These are phyloP conservation scores for Leccinum subrobustum DNA, from an alignment of 1,284 basidiomycete genomes.

Conservation along the genomic window DNA sequence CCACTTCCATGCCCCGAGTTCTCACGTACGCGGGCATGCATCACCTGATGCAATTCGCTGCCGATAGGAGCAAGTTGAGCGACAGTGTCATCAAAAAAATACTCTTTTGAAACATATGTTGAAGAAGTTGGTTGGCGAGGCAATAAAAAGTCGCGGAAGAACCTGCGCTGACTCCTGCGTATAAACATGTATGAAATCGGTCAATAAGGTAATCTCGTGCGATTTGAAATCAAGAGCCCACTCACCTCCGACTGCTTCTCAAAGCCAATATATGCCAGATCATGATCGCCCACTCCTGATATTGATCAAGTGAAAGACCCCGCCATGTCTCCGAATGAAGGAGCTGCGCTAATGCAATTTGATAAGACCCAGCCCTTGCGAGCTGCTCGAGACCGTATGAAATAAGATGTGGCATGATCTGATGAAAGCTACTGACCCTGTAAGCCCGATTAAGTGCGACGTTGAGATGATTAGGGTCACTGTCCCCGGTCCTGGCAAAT, in stretches of 20 bases:
- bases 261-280: constrained; percentile 74
- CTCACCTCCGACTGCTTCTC: constrained; percentile 65
- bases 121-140: constrained; percentile 55
- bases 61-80: constrained; percentile 50
- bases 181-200: constrained; percentile 7
- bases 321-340: constrained; percentile 70
- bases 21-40: constrained; percentile 56
- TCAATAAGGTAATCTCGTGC: constrained; percentile 23
- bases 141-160: constrained; percentile 63
- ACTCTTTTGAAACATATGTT: constrained; percentile 49
- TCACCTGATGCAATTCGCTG: constrained; percentile 59
- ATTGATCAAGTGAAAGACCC: constrained; percentile 60
- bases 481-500: constrained; percentile 55
- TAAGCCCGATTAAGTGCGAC: constrained; percentile 64
- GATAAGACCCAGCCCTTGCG: constrained; percentile 67
- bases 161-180: constrained; percentile 56
- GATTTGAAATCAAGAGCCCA: constrained; percentile 14
- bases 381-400: constrained; percentile 42
- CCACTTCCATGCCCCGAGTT: constrained; percentile 1
- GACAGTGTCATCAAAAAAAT: constrained; percentile 41
- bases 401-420: constrained; percentile 12
- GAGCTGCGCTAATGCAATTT: constrained; percentile 58
- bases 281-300: constrained; percentile 65
- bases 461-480: constrained; percentile 60
- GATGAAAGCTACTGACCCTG: constrained; percentile 42